These are phyloP conservation scores for Populus tremula DNA, from an alignment of 345 rosid species.

Conservation along the genomic window DNA sequence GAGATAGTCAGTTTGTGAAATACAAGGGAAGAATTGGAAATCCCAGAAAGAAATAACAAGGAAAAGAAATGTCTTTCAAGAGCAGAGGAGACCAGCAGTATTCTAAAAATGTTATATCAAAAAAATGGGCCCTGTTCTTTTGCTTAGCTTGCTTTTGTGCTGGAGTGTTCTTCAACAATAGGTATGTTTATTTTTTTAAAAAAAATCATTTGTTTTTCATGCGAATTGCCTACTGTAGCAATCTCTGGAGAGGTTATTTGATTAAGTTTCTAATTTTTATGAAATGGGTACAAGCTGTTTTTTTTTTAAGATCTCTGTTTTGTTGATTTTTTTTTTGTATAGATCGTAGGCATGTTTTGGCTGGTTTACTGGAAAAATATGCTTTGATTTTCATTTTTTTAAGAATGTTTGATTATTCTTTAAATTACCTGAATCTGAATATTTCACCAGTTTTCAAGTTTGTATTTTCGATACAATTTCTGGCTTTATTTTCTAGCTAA, in stretches of 20 bases:
- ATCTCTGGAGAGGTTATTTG: conserved; percentile 4
- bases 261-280: neutral
- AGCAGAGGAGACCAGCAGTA: conserved; percentile 57
- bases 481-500: neutral
- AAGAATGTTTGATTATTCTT: neutral
- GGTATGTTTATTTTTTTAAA: conserved; percentile 38
- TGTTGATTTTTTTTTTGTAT: neutral
- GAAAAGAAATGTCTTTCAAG: conserved; percentile 51
- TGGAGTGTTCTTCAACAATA: conserved; percentile 79
- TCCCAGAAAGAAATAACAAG: neutral
- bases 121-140: conserved; percentile 69
- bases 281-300: conserved; percentile 4
- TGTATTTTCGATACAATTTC: no score
- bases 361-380: neutral
- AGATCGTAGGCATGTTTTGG: neutral
- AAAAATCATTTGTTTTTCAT: neutral
- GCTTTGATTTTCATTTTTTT: neutral
- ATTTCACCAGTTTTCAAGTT: neutral
- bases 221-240: neutral
- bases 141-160: conserved; percentile 77
- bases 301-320: conserved; percentile 17
- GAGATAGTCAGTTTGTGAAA: conserved; percentile 14
- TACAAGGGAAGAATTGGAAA: neutral
- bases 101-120: conserved; percentile 51
- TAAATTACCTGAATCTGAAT: conserved; percentile 1